Percentiles rank a stretch among this genome's conserved stretches.
Evolutionary conservation across 2,329 filamentous ascomycete genomes (phyloP).

Genomic region (Oidium heveae): DNA sequence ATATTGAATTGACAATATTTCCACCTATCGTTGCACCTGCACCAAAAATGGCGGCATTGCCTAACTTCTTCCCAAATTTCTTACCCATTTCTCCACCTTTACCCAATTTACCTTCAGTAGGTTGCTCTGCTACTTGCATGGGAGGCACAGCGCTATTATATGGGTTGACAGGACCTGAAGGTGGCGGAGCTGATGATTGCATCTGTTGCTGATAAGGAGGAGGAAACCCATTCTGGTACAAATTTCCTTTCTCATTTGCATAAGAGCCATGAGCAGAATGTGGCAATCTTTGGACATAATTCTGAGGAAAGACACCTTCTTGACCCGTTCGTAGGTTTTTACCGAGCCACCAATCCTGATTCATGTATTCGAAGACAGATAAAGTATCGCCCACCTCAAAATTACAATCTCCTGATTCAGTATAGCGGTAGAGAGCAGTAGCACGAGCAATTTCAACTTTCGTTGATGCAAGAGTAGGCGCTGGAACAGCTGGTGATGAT

Average conservation of each 20-base stretch:
- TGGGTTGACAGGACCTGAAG: conserved; percentile 28
- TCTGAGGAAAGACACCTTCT: conserved; percentile 88
- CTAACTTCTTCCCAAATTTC: conserved; percentile 91
- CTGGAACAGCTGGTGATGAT: conserved; percentile 17
- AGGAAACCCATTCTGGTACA: conserved; percentile 7
- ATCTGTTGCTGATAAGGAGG: conserved; percentile 6
- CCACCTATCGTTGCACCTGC: conserved; percentile 76
- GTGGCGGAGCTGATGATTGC: background rate
- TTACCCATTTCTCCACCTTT: conserved; percentile 40
- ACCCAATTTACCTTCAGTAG: conserved; percentile 17
- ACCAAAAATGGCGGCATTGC: conserved; percentile 65
- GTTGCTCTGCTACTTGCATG: conserved; percentile 40
- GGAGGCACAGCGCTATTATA: conserved; percentile 48
- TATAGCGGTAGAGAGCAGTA: conserved; percentile 64
- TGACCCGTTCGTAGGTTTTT: conserved; percentile 56
- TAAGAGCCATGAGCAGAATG: background rate
- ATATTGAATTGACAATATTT: conserved; percentile 77
- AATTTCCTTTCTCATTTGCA: conserved; percentile 9
- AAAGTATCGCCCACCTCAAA: conserved; percentile 63
- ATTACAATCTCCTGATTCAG: conserved; percentile 56
- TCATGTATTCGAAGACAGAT: conserved; percentile 75
- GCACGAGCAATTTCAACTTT: conserved; percentile 40
- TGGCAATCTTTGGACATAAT: conserved; percentile 42
- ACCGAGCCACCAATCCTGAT: conserved; percentile 91
- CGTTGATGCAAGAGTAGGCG: conserved; percentile 14